Evolutionary conservation across 345 rosid species (phyloP), one percentile per base, ranked within the genome.

Genomic region (Hibiscus mutabilis): DNA sequence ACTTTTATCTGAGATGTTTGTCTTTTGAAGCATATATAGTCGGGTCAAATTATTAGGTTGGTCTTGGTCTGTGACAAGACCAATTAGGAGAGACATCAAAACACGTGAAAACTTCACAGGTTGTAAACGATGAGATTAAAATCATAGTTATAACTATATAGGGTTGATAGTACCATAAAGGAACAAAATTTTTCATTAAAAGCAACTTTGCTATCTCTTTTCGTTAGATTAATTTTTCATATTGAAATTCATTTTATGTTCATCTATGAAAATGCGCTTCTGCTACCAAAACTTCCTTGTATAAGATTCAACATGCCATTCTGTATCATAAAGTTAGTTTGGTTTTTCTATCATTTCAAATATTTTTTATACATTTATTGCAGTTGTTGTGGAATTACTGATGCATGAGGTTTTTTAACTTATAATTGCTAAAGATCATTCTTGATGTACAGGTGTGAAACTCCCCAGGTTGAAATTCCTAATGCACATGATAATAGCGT

Each of bases 401-500:
- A 13, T 4, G 6, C 6, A 15, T 14, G 18, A 15, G 5, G 5
- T 15, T 49, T 3, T 49, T 0, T 22, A 33, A 44, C 75, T 49
- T 73, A 66, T 75, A 70, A 77, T 59, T 46, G 55, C 67, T 62
- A 66, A 53, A 42, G 9, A 46, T 69, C 51, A 44, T 79, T 68
- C 53, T 33, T 73, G 62, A 63, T 81, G 62, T 64, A 18, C 94
- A 92, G 99, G 84, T 96, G 88, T 86, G 99, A 89, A 83, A 88
- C 87, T 67, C 99, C 98, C 29, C 97, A 92, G 85, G 83, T 86
- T 82, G 98, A 95, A 82, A 86, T 89, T 73, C 51, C 85, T 14
- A 85, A 72, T 78, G 97, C 97, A 24, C 99, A 95, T 82, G 99
- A 90, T 77, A 88, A 84, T 79, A 87, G 93, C 75, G 97, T 95